Evolutionary conservation across 1,139 yeast species (phyloP).

Genomic region (Candida neerlandica): DNA sequence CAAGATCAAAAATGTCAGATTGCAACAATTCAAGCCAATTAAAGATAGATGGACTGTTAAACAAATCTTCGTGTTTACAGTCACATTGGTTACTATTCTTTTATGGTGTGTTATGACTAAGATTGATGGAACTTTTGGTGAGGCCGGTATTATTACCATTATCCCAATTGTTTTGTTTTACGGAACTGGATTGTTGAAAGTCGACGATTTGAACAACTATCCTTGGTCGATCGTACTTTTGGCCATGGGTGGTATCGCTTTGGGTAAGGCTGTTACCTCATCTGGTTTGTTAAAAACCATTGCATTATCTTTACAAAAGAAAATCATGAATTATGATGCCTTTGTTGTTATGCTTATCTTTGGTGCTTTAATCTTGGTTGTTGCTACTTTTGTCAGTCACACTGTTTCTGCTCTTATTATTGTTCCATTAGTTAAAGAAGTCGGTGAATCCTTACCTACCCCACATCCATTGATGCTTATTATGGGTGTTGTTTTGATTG

Average conservation of each 20-base stretch:
- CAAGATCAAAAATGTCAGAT: slow-evolving; percentile 52
- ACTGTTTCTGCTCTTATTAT: slow-evolving; percentile 94
- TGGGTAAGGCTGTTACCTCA: slow-evolving; percentile 89
- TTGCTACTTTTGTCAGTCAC: slow-evolving; percentile 94
- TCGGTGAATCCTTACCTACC: slow-evolving; percentile 72
- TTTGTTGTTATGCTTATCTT: slow-evolving; percentile 73
- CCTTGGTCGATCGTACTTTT: slow-evolving; percentile 92
- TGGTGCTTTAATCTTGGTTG: slow-evolving; percentile 73
- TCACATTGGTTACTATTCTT: slow-evolving; percentile 70
- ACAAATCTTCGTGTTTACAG: slow-evolving; percentile 69
- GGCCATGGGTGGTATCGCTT: slow-evolving; percentile 96
- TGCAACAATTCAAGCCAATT: slow-evolving; percentile 62
- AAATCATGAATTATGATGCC: slow-evolving; percentile 61
- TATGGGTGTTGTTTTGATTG: slow-evolving; percentile 80
- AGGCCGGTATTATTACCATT: slow-evolving; percentile 85
- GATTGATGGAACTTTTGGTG: slow-evolving; percentile 74
- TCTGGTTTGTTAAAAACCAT: slow-evolving; percentile 82
- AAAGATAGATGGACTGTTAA: slow-evolving; percentile 70
- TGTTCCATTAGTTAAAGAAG: slow-evolving; percentile 83
- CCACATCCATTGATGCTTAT: slow-evolving; percentile 76
- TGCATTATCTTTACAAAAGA: slow-evolving; percentile 66
- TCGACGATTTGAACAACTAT: slow-evolving; percentile 88
- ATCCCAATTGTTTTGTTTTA: slow-evolving; percentile 83
- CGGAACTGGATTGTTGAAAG: slow-evolving; percentile 81
- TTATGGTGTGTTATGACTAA: slow-evolving; percentile 82